Conservation (phyloP, 371 early-diverging fungal genomes). For the Rhizomucor miehei region DNA sequence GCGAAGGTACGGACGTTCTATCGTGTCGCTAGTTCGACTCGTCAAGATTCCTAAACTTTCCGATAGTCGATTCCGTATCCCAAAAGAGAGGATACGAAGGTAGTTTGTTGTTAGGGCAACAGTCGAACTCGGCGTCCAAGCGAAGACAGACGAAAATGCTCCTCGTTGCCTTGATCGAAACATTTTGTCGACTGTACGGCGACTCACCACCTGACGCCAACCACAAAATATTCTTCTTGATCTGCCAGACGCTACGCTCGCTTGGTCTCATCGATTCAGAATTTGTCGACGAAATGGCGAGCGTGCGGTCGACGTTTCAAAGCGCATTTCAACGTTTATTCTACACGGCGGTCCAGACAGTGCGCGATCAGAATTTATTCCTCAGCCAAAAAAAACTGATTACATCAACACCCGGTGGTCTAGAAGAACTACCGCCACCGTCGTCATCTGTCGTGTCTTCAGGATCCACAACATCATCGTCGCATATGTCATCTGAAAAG, state of each 20-base stretch:
- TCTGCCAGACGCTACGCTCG: constrained; percentile 60
- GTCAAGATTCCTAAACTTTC: too few relatives aligned
- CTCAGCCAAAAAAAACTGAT: neutral
- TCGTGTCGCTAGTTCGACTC: too few relatives aligned
- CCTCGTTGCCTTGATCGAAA: constrained; percentile 75
- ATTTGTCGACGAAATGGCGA: constrained; percentile 73
- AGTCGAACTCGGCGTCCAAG: constrained; percentile 19
- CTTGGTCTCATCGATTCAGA: constrained; percentile 83
- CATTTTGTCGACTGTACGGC: constrained; percentile 87
- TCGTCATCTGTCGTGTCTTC: too few relatives aligned
- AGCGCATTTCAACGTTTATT: constrained; percentile 82
- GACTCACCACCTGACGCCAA: constrained; percentile 74
- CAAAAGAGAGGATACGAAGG: neutral
- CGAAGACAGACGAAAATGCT: constrained; percentile 69
- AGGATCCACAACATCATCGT: neutral
- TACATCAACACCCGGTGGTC: neutral
- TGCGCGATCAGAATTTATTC: constrained; percentile 30
- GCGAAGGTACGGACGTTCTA: too few relatives aligned
- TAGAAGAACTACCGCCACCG: neutral
- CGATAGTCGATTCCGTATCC: too few relatives aligned
- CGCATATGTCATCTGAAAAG: constrained; percentile 2
- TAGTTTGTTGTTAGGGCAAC: neutral
- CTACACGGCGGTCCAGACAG: constrained; percentile 70
- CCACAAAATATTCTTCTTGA: constrained; percentile 75
- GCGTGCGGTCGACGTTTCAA: constrained; percentile 77